Conservation (phyloP, 108 stramenopile genomes). For the Discostella stelligeroides region DNA sequence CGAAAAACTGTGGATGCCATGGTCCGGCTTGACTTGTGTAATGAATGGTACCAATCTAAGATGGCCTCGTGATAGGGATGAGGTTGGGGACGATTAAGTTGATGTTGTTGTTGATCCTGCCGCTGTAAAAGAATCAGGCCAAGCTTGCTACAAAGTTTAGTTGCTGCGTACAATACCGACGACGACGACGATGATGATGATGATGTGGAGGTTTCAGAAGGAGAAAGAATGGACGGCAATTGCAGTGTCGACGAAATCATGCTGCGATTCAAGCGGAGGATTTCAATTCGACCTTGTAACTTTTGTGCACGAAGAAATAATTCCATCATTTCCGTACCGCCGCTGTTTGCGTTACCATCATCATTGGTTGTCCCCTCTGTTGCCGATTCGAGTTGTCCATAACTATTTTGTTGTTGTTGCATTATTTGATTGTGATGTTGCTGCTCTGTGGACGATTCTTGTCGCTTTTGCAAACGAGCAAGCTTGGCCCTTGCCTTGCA, state of each 20-base stretch:
- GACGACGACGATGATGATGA: too few species aligned
- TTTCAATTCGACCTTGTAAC: conserved; percentile 12
- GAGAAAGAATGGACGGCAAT: not conserved
- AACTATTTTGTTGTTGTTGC: not conserved
- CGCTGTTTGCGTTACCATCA: not conserved
- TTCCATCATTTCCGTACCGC: conserved; percentile 7
- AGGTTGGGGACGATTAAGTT: not conserved
- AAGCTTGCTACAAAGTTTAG: conserved; percentile 16
- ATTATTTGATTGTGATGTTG: not conserved
- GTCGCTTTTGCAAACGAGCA: conserved; percentile 3
- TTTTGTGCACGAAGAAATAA: conserved; percentile 19
- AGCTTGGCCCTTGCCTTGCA: conserved; percentile 5
- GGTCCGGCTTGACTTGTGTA: conserved; percentile 2
- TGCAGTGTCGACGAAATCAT: too few species aligned
- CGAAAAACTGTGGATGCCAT: conserved; percentile 15
- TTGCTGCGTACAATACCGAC: not conserved
- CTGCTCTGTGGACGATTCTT: not conserved
- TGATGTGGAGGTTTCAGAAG: too few species aligned
- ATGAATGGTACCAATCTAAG: conserved; percentile 13
- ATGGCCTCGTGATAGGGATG: conserved; percentile 17
- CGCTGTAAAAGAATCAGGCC: conserved; percentile 22
- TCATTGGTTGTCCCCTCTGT: not conserved
- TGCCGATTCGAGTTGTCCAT: too few species aligned
- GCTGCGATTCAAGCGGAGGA: conserved; percentile 15
- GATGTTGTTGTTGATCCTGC: not conserved